Base-by-base conservation (phyloP, 2,329 filamentous ascomycete species). In the Zarea fungicola region DNA sequence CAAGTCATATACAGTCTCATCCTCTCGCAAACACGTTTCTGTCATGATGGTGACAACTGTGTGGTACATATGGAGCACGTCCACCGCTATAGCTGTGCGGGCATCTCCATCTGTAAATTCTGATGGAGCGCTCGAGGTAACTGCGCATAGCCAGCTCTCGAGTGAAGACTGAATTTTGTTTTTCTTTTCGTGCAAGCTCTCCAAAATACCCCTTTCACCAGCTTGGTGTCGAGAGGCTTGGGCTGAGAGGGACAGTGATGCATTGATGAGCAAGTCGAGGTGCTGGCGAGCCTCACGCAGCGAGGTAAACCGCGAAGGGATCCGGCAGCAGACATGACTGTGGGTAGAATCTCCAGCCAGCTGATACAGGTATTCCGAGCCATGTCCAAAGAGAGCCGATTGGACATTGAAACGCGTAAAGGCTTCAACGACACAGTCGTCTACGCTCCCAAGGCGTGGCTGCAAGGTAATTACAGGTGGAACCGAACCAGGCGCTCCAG, bases 371-470 rank as follows among this genome's bases (percentile, higher is more conserved):
- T 49, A 46, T 11, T 45, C 25, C 14, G 50, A 65, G 61, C 60
- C 48, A 7, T 51, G 59, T 23, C 58, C 58, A 22, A 62, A 58
- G 26, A 65, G 52, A 28, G 56, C 59, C 9, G 56, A 52, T 50
- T 64, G 61, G 18, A 61, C 54, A 23, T 54, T 49, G 2, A 66
- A 45, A 5, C 62, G 59, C 2, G 58, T 54, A 26, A 63, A 63
- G 1, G 56, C 55, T 14, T 63, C 55, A 19, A 61, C 49, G 16
- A 59, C 18, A 43, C 53, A 9, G 44, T 43, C 55, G 52, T 58
- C 25, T 29, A 51, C 25, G 16, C 43, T 42, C 16, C 32, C 36
- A n/a, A 32, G 25, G 5, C 41, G 22, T 21, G 52, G 49, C n/a
- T 49, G 32, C n/a, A 53, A 22, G n/a, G 51, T 36, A 18, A 53